Evolutionary conservation across 257 asterid species (phyloP).

Genomic region (Solanum pennellii): DNA sequence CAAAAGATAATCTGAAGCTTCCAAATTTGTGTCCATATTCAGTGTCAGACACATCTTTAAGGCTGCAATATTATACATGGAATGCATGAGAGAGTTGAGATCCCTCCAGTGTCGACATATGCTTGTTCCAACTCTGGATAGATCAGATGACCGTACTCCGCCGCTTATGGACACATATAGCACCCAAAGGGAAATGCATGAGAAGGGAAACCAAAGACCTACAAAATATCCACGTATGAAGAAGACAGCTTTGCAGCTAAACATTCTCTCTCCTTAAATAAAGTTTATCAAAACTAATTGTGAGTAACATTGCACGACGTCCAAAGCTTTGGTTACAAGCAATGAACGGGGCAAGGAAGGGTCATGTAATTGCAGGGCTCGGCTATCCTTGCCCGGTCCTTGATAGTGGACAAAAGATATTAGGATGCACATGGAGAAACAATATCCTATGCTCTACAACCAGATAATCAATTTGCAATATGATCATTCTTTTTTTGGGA

Average conservation of each 20-base stretch:
- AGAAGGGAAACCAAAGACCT: not conserved
- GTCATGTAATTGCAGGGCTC: not conserved
- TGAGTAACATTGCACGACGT: not conserved
- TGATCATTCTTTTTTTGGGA: not conserved
- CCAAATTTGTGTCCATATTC: not conserved
- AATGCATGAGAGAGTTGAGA: not conserved
- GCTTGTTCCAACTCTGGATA: not conserved
- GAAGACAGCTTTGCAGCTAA: not conserved
- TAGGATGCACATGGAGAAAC: not conserved
- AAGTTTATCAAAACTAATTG: not conserved
- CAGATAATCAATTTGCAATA: not conserved
- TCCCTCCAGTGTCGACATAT: not conserved
- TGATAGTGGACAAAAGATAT: not conserved
- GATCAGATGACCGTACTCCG: not conserved
- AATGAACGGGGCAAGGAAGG: not conserved
- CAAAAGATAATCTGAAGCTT: not conserved
- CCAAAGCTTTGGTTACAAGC: not conserved
- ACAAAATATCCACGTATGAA: not conserved
- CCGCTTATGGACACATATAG: not conserved
- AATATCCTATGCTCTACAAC: not conserved
- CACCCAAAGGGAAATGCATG: not conserved
- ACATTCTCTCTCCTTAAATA: not conserved
- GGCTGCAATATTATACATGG: not conserved
- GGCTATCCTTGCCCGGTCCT: not conserved
- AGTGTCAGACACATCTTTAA: not conserved